phyloP scores from a whole-genome alignment of 2,329 filamentous ascomycete species.

The Cladophialophora bantiana region DNA sequence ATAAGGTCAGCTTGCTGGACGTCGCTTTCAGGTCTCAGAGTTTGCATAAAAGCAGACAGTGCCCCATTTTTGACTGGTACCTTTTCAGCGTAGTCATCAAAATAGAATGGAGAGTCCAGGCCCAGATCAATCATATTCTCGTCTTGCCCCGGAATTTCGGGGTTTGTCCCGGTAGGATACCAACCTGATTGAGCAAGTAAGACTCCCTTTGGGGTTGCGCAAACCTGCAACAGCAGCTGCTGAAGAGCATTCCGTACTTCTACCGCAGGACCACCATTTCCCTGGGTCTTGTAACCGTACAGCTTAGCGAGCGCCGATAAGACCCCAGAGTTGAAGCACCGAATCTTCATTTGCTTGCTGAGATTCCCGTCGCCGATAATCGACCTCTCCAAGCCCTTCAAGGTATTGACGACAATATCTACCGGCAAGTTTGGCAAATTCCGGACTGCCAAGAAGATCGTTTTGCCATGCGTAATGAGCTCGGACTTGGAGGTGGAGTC shows the following conservation, averaged over 20 bases:
- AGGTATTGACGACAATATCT: constrained; percentile 74
- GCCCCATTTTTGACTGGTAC: constrained; percentile 80
- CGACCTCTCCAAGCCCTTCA: constrained; percentile 72
- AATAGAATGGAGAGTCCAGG: constrained; percentile 73
- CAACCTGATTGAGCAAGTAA: constrained; percentile 80
- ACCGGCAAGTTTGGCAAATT: constrained; percentile 79
- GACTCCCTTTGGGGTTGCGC: constrained; percentile 75
- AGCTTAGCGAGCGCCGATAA: constrained; percentile 75
- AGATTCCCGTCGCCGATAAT: constrained; percentile 79
- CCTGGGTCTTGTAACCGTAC: constrained; percentile 62
- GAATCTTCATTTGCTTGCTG: constrained; percentile 74
- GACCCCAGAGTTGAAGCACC: constrained; percentile 75
- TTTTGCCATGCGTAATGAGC: constrained; percentile 75
- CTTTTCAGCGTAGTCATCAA: constrained; percentile 70
- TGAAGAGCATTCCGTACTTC: constrained; percentile 74
- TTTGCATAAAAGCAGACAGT: constrained; percentile 78
- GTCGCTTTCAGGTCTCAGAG: constrained; percentile 82
- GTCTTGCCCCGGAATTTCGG: constrained; percentile 60
- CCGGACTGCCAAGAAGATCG: constrained; percentile 75
- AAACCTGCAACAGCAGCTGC: constrained; percentile 75
- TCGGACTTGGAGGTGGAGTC: constrained; percentile 79
- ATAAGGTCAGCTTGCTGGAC: constrained; percentile 81
- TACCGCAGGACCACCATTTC: constrained; percentile 48
- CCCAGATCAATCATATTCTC: constrained; percentile 66
- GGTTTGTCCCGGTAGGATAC: constrained; percentile 75